Evolutionary conservation across 345 rosid genomes (phyloP).

Genomic region (Lepidium sativum): DNA sequence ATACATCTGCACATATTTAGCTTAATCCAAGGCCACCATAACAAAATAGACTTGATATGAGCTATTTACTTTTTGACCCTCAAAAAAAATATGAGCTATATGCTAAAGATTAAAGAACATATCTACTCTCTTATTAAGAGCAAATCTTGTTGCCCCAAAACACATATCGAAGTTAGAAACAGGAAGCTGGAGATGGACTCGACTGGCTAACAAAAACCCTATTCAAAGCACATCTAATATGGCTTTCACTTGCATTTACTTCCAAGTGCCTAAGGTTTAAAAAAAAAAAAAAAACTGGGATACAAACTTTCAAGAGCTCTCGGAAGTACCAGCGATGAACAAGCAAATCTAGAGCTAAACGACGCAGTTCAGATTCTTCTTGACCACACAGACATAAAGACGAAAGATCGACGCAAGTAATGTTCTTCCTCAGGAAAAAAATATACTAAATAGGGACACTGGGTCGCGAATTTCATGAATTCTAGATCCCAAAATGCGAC

Average conservation of each 20-base stretch:
- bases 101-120: not conserved
- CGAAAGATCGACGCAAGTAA: not conserved
- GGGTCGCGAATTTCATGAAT: not conserved
- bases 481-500: not conserved
- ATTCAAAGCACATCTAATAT: not conserved
- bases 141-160: not conserved
- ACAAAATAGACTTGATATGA: not conserved
- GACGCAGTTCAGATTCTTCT: conserved; percentile 7
- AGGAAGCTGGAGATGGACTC: not conserved
- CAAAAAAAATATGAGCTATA: not conserved
- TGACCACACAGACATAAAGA: conserved; percentile 3
- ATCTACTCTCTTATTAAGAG: not conserved
- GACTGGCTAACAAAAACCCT: not conserved
- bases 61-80: not conserved
- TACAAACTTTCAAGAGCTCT: not conserved
- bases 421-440: not conserved
- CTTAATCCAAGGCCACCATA: not conserved
- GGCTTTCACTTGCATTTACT: not conserved
- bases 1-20: not conserved
- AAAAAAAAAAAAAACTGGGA: not conserved
- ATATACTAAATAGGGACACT: not conserved
- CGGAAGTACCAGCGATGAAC: not conserved
- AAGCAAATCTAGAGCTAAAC: conserved; percentile 6
- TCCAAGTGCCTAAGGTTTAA: not conserved
- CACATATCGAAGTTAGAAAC: not conserved